Evolutionary conservation across 352 stramenopile genomes (phyloP).

Genomic region (Phytopythium litorale): DNA sequence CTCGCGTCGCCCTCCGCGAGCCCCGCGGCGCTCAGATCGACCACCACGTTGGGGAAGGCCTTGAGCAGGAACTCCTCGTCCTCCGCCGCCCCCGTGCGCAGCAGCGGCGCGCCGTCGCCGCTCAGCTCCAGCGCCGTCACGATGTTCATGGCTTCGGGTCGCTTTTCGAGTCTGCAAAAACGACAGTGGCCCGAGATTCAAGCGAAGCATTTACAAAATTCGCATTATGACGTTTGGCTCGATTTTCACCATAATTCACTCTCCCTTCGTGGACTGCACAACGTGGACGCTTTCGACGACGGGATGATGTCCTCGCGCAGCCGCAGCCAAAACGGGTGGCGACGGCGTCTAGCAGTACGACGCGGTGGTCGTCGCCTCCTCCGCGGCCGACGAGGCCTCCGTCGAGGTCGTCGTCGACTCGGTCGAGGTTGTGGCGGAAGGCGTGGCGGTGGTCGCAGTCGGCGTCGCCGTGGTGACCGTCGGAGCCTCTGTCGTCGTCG

Average conservation of each 20-base stretch:
- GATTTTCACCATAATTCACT: too few species aligned
- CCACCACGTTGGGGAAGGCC: constrained; percentile 38
- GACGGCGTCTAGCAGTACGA: constrained; percentile 2
- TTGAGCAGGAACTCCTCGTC: constrained; percentile 65
- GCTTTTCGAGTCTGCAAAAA: background rate
- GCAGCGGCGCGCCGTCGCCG: constrained; percentile 39
- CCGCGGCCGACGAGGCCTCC: background rate
- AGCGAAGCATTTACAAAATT: too few species aligned
- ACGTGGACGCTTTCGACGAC: too few species aligned
- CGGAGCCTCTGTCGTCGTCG: background rate
- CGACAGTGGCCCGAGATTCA: background rate
- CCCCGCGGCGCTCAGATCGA: constrained; percentile 23
- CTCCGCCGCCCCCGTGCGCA: constrained; percentile 39
- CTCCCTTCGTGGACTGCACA: too few species aligned
- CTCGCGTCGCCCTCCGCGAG: constrained; percentile 15
- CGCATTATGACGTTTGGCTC: too few species aligned
- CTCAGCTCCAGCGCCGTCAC: constrained; percentile 40
- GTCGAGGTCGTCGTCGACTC: background rate
- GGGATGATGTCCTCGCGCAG: background rate
- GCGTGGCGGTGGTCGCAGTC: background rate
- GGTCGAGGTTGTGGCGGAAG: background rate
- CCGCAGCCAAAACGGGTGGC: background rate
- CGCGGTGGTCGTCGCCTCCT: background rate
- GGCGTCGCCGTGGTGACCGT: background rate
- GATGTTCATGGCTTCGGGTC: constrained; percentile 39